Conservation (phyloP, 2,329 filamentous ascomycete genomes). For the Orbilia javanica region DNA sequence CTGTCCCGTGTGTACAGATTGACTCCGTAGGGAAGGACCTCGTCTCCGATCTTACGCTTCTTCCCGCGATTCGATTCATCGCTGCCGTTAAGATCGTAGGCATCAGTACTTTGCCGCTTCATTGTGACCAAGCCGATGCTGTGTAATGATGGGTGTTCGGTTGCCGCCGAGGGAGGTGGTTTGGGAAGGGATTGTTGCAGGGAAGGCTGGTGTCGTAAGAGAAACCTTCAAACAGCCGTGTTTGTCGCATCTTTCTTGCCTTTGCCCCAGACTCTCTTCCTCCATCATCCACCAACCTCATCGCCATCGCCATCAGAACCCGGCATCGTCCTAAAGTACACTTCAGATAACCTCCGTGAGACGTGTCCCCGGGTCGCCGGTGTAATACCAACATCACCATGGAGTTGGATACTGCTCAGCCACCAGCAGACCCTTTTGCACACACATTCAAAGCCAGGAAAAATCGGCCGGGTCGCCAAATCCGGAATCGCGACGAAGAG, state of each 20-base stretch:
- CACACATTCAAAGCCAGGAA: constrained; percentile 50
- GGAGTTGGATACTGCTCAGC: constrained; percentile 36
- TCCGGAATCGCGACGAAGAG: constrained; percentile 35
- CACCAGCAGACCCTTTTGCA: constrained; percentile 30
- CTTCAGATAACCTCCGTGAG: neutral
- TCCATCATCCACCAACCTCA: constrained; percentile 17
- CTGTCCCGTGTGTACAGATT: constrained; percentile 45
- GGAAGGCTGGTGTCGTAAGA: neutral
- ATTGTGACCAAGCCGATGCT: neutral
- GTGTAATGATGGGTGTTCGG: neutral
- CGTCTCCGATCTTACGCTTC: constrained; percentile 31
- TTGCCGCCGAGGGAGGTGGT: neutral
- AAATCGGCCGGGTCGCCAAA: constrained; percentile 40
- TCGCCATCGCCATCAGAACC: neutral
- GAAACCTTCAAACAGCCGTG: constrained; percentile 15
- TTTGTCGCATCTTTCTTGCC: constrained; percentile 18
- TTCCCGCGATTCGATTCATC: constrained; percentile 37
- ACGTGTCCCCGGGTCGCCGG: constrained; percentile 6
- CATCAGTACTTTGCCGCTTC: constrained; percentile 46
- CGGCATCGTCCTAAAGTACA: neutral
- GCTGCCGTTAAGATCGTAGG: neutral
- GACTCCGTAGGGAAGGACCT: constrained; percentile 29
- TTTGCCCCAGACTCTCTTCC: constrained; percentile 31
- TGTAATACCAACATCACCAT: constrained; percentile 1
- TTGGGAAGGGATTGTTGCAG: constrained; percentile 1